These are phyloP conservation scores for Fusarium drepaniforme DNA, from an alignment of 2,329 filamentous ascomycete genomes.

Conservation along the genomic window DNA sequence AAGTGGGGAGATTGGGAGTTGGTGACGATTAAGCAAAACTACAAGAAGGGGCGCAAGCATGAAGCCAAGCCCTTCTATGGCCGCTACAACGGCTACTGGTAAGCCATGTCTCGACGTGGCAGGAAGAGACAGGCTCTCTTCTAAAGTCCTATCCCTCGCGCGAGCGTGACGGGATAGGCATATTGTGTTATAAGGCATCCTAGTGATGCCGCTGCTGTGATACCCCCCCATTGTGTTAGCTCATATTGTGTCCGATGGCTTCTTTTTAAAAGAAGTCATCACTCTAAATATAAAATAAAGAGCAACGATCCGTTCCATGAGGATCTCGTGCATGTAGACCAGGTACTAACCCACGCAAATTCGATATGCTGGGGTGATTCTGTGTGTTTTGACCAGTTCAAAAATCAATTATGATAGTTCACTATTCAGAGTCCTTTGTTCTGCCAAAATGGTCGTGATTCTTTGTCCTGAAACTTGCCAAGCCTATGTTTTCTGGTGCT, in stretches of 20 bases:
- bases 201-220: neutral
- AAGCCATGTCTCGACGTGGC: neutral
- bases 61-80: no score
- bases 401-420: neutral
- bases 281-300: neutral
- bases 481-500: neutral
- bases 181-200: neutral
- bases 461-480: neutral
- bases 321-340: neutral
- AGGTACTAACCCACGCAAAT: neutral
- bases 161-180: neutral
- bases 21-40: rapidly evolving
- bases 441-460: neutral
- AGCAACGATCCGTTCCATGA: neutral
- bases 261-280: neutral
- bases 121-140: neutral
- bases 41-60: slow-evolving; percentile 18
- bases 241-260: neutral
- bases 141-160: neutral
- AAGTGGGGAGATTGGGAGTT: slow-evolving; percentile 31
- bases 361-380: neutral
- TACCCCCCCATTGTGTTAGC: neutral
- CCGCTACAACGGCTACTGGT: neutral
- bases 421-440: neutral
- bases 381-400: neutral